A percentile compares a stretch with the other conserved stretches of the same genome.
These are phyloP conservation scores for Podaxis sp. DNA, from an alignment of 768 basidiomycete species.

Conservation along the genomic window DNA sequence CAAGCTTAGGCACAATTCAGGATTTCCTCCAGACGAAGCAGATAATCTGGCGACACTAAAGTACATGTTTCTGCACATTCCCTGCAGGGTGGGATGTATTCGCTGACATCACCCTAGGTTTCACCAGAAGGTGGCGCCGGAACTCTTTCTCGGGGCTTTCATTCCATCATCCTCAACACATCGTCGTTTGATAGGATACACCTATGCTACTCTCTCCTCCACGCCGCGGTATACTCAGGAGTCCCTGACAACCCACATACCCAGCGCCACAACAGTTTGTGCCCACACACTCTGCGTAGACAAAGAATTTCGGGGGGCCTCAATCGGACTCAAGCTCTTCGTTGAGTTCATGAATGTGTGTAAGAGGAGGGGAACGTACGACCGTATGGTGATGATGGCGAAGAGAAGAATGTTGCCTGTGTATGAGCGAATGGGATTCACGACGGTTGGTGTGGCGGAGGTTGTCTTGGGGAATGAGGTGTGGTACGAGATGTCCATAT, in stretches of 20 bases:
- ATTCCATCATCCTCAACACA: neutral
- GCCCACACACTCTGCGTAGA: conserved; percentile 6
- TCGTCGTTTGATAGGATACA: conserved; percentile 7
- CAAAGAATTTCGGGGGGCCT: conserved; percentile 6
- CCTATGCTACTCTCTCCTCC: conserved; percentile 7
- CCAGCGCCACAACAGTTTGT: neutral
- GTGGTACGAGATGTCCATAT: conserved; percentile 13
- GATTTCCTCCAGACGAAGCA: conserved; percentile 11
- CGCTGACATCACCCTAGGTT: neutral
- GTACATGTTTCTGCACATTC: neutral
- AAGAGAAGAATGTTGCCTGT: neutral
- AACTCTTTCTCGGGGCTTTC: conserved; percentile 9
- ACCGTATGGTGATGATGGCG: conserved; percentile 9
- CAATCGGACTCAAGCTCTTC: conserved; percentile 3
- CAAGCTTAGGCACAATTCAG: neutral
- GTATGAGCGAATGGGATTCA: conserved; percentile 3
- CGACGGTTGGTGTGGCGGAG: conserved; percentile 4
- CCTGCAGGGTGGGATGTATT: neutral
- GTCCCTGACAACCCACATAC: conserved; percentile 1
- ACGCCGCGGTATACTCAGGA: conserved; percentile 2
- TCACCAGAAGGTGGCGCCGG: conserved; percentile 7
- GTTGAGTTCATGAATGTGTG: conserved; percentile 8
- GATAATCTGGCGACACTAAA: conserved; percentile 4
- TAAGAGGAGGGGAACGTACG: conserved; percentile 1
- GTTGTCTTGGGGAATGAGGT: conserved; percentile 4